Conservation (phyloP, 805 yeast species). For the Metschnikowia aberdeeniae region DNA sequence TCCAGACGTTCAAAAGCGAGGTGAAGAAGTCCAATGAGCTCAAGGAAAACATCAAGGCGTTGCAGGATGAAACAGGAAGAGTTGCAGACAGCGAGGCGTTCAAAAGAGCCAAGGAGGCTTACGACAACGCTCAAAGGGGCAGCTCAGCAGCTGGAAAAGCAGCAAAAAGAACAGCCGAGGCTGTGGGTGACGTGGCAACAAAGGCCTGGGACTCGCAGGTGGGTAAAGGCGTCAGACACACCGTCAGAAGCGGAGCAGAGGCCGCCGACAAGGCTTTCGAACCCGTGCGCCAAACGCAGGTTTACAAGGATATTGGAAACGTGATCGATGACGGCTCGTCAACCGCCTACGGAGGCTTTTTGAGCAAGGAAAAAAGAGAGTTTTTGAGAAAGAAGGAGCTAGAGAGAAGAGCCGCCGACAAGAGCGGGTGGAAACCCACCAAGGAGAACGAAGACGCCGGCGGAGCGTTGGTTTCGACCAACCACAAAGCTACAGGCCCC, state of each 20-base stretch:
- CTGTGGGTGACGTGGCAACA: conserved; percentile 81
- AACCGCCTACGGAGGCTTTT: conserved; percentile 87
- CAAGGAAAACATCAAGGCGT: conserved; percentile 87
- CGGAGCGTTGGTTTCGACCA: conserved; percentile 74
- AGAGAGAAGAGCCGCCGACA: conserved; percentile 54
- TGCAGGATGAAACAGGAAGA: conserved; percentile 93
- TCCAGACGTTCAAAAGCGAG: conserved; percentile 86
- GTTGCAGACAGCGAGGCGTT: conserved; percentile 92
- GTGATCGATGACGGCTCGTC: conserved; percentile 91
- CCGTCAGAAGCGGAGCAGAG: conserved; percentile 79
- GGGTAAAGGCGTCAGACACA: conserved; percentile 81
- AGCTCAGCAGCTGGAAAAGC: conserved; percentile 67
- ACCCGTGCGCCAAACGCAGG: conserved; percentile 87
- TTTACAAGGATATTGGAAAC: conserved; percentile 83
- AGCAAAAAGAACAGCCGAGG: conserved; percentile 86
- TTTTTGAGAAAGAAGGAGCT: conserved; percentile 51
- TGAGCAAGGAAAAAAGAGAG: conserved; percentile 76
- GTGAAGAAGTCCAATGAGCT: conserved; percentile 88
- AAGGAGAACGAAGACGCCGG: conserved; percentile 82
- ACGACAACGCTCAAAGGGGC: conserved; percentile 73
- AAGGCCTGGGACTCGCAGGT: conserved; percentile 97
- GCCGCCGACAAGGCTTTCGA: conserved; percentile 84
- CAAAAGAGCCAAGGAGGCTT: conserved; percentile 89
- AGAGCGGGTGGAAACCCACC: conserved; percentile 62
- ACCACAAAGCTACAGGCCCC: conserved; percentile 70